Evolutionary conservation across 2,329 filamentous ascomycete species (phyloP), one percentile per base, ranked within the genome.

Genomic region (Hawksworthiomyces lignivorus): DNA sequence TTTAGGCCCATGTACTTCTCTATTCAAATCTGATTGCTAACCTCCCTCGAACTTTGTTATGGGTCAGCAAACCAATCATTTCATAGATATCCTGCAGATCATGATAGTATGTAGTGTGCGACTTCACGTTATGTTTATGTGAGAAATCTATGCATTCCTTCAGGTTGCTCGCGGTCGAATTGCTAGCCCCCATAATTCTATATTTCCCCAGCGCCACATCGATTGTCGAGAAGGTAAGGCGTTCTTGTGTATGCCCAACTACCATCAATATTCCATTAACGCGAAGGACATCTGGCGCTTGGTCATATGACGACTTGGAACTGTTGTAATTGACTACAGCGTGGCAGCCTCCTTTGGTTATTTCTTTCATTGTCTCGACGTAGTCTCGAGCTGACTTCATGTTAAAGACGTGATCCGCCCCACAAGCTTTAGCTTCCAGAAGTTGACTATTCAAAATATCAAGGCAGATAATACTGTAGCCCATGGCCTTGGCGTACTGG

Each of bases 1-100:
- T n/a, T n/a, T n/a, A n/a, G n/a, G n/a, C n/a, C n/a, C n/a, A n/a
- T n/a, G n/a, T n/a, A n/a, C n/a, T n/a, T n/a, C n/a, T 20, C 3
- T 68, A 73, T 11, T 43, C 41, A 38, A 43, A 43, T 2, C 41
- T 35, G 15, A 43, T 39, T 5, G 41, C 35, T 3, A 43, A 17
- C 17, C 36, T 26, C 1, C 41, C 41, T 7, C 35, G 30, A 4
- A 39, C 41, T 5, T 39, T 54, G 5, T 56, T 57, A 27, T 56
- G 47, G 44, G 61, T 56, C 41, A 60, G 54, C 48, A 60, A 53
- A 26, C 43, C 36, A 50, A 61, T 60, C 48, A 62, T 47, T 48
- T 62, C 57, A 31, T 60, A 52, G 44, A 62, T 61, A 38, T 62
- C 58, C 5, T 39, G 19, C 14, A 44, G 36, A 14, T 32, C 33